Percentiles rank a stretch among this genome's conserved stretches.
Conservation (phyloP, 140 eudicot genomes). For the Anethum foeniculum region DNA sequence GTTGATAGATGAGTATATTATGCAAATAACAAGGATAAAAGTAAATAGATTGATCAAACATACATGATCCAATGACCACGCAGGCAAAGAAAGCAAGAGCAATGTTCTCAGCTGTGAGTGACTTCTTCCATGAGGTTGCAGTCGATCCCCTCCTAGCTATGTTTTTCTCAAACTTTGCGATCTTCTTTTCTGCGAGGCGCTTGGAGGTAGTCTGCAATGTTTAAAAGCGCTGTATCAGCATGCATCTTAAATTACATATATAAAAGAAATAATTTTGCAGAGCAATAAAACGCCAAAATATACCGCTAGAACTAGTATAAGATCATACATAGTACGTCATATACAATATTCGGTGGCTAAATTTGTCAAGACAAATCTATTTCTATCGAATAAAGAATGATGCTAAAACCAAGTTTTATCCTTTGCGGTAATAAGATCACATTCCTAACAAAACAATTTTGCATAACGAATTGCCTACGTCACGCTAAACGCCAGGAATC, state of each 20-base stretch:
- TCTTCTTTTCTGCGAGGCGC: constrained; percentile 68
- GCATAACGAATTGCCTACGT: not conserved
- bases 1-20: not conserved
- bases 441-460: not conserved
- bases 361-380: not conserved
- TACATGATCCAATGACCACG: constrained; percentile 69
- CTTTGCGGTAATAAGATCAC: not conserved
- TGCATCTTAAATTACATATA: not conserved
- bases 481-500: not conserved
- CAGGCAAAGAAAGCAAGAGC: constrained; percentile 51
- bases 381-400: not conserved
- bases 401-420: not conserved
- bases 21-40: not conserved
- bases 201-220: constrained; percentile 62
- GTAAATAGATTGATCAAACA: constrained; percentile 9
- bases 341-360: not conserved
- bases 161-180: constrained; percentile 80
- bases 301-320: not conserved
- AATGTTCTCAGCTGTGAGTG: constrained; percentile 40
- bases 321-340: not conserved
- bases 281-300: not conserved
- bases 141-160: constrained; percentile 50
- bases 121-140: constrained; percentile 24
- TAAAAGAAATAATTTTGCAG: not conserved
- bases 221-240: constrained; percentile 4